Evolutionary conservation across 2,329 filamentous ascomycete genomes (phyloP).

Genomic region (Alternaria arborescens): DNA sequence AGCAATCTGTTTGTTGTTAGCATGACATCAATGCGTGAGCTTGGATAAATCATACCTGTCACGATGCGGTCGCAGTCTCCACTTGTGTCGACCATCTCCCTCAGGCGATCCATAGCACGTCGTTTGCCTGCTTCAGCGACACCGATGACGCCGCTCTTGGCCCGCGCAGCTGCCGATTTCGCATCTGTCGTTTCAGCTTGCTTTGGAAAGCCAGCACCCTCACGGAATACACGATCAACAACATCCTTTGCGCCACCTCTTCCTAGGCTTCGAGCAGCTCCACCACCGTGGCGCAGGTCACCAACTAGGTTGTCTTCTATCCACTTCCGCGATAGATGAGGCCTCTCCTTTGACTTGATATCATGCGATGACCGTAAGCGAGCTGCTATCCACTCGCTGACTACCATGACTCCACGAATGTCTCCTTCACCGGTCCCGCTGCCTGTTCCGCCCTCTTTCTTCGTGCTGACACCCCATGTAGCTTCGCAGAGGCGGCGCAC

Average conservation of each 20-base stretch:
- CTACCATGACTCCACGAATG: conserved; percentile 83
- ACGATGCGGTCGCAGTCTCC: conserved; percentile 82
- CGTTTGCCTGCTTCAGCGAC: conserved; percentile 78
- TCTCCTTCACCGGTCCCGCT: conserved; percentile 75
- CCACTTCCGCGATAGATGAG: conserved; percentile 75
- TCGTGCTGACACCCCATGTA: conserved; percentile 79
- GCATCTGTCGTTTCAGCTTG: conserved; percentile 60
- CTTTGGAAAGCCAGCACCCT: conserved; percentile 79
- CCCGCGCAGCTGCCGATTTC: conserved; percentile 62
- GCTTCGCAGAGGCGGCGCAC: conserved; percentile 85
- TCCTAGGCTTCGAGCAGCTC: conserved; percentile 74
- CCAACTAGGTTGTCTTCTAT: conserved; percentile 75
- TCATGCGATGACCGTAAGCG: conserved; percentile 64
- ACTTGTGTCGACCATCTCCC: conserved; percentile 79
- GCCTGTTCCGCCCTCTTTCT: conserved; percentile 69
- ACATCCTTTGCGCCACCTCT: conserved; percentile 78
- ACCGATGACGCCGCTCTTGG: conserved; percentile 60
- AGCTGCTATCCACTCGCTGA: conserved; percentile 84
- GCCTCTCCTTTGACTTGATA: conserved; percentile 47
- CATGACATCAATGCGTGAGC: not conserved
- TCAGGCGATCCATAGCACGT: conserved; percentile 73
- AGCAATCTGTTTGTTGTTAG: conserved; percentile 67
- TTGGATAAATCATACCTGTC: conserved; percentile 54
- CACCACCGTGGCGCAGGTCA: conserved; percentile 74
- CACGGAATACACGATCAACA: conserved; percentile 78